A percentile compares a stretch with the other conserved stretches of the same genome.
These are phyloP conservation scores for Pulicaria dysenterica DNA, from an alignment of 129 eudicot genomes.

Conservation along the genomic window DNA sequence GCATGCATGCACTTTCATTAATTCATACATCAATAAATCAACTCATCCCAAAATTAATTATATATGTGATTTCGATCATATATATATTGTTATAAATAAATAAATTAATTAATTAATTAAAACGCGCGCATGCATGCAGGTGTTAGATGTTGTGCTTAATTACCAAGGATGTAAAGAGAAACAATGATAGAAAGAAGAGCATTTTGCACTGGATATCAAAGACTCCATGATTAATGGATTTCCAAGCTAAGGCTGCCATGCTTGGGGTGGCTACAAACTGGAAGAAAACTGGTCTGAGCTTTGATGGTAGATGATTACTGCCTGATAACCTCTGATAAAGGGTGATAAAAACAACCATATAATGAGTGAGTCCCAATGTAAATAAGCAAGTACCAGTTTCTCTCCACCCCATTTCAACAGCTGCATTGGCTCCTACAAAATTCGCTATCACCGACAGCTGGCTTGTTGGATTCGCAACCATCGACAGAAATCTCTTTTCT, in stretches of 20 bases:
- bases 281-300: conserved; percentile 78
- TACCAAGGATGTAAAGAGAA: conserved; percentile 79
- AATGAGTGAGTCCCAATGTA: conserved; percentile 68
- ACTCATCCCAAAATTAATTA: neutral
- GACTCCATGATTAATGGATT: conserved; percentile 56
- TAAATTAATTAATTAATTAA: neutral
- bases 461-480: conserved; percentile 83
- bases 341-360: conserved; percentile 73
- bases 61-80: neutral
- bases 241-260: conserved; percentile 78
- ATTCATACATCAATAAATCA: neutral
- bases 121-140: neutral
- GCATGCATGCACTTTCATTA: too few species aligned
- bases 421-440: conserved; percentile 70
- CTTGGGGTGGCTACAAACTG: conserved; percentile 84
- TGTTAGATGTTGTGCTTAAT: conserved; percentile 5
- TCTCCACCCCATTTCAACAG: conserved; percentile 73
- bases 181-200: conserved; percentile 78
- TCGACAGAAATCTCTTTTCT: conserved; percentile 59
- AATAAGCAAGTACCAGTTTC: conserved; percentile 69
- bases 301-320: conserved; percentile 48
- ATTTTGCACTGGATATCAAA: conserved; percentile 62
- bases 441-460: conserved; percentile 78
- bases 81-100: too few species aligned
- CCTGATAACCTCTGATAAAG: conserved; percentile 75